Evolutionary conservation across 108 stramenopile species (phyloP), one percentile per base, ranked within the genome.

Genomic region (Cyclotella distinguenda): DNA sequence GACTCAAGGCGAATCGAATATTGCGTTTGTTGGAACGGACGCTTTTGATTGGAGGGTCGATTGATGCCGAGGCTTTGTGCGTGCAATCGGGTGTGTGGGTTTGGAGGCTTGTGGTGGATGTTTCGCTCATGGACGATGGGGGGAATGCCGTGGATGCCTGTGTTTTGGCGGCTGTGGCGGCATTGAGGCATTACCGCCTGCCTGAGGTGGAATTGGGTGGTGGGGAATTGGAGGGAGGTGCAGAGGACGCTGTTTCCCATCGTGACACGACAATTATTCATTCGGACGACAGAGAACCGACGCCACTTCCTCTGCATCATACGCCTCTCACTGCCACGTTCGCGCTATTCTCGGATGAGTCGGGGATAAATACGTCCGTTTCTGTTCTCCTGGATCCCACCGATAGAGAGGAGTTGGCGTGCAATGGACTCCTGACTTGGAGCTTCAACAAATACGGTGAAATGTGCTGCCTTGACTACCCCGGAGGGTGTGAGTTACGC

Each of bases 41-140:
- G 22, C 44, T 90, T 26, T 55, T 90, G 43, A 66, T 74, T 21
- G 89, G 89, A 10, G 89, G 89, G 3, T 80, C 87, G 23, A 64
- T 93, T n/a, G 97, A 97, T 76, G 82, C 88, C 27, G 97, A 97
- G 80, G 91, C 94, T 9, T 68, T 97, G 52, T 94, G 91, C 46
- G 76, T 96, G 23, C 66, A 79, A 16, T 75, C 86, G 5, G 94
- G 91, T 34, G 62, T 74, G 53, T 95, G 89, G 92, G 97, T 94
- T 11, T 97, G 97, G 97, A 72, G 84, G 42, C 55, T 97, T 13
- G 62, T 74, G 15, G 78, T 95, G 30, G 80, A 87, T 48, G 71
- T 97, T 15, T 78, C 78, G 18, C 57, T 94, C 16, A 57, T 95
- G 48, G 93, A 96, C 64, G 80, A 91, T 54, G 93, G 87, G 4